phyloP scores from a whole-genome alignment of 1,139 yeast genomes.

The Scheffersomyces illinoinensis region DNA sequence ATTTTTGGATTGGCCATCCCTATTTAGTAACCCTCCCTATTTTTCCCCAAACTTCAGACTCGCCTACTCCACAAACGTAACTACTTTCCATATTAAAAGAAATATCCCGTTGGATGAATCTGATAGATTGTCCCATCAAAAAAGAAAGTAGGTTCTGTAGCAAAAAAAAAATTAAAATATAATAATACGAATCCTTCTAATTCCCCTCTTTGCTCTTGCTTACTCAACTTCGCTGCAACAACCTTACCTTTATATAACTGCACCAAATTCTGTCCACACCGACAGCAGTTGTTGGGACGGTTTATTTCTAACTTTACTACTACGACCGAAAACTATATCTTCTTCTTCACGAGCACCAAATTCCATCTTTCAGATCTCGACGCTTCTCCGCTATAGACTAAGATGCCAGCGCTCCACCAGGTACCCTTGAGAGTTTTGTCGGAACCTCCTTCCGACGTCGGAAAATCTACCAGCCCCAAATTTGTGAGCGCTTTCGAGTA shows the following conservation, averaged over 20 bases:
- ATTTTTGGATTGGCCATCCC: background rate
- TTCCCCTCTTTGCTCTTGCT: background rate
- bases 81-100: background rate
- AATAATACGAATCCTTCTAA: background rate
- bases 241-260: background rate
- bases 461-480: background rate
- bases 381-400: background rate
- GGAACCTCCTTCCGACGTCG: background rate
- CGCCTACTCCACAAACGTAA: background rate
- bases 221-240: background rate
- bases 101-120: background rate
- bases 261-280: background rate
- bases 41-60: background rate
- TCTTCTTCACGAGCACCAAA: background rate
- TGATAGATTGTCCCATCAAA: background rate
- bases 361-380: background rate
- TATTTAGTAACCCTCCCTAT: background rate
- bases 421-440: background rate
- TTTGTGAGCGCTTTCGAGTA: background rate
- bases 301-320: background rate
- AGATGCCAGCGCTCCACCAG: background rate
- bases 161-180: background rate
- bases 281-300: background rate
- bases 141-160: background rate
- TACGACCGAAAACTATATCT: background rate